phyloP scores from a whole-genome alignment of 2,329 filamentous ascomycete genomes.

The Aspergillus sp. region DNA sequence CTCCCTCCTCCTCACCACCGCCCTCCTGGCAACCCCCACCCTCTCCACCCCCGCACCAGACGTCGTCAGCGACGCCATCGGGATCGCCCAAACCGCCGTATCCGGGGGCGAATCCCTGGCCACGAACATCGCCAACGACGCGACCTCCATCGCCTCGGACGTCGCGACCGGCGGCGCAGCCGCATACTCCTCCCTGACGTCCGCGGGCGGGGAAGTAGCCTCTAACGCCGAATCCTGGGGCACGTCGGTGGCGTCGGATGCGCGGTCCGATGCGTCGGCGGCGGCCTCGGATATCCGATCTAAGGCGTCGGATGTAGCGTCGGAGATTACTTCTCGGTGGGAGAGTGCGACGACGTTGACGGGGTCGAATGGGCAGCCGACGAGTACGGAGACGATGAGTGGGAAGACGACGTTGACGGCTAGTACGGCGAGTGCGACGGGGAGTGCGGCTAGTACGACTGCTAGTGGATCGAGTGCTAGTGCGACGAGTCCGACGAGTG shows the following conservation, averaged over 20 bases:
- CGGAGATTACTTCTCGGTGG: neutral
- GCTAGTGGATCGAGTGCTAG: conserved; percentile 1
- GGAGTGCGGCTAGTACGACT: neutral
- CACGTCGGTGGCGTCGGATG: conserved; percentile 15
- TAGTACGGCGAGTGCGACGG: conserved; percentile 18
- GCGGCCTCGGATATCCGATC: conserved; percentile 17
- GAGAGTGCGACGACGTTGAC: conserved; percentile 1
- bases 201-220: conserved; percentile 13
- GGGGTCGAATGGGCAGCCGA: neutral
- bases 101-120: neutral
- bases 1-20: neutral
- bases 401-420: conserved; percentile 22
- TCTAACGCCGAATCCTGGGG: conserved; percentile 18
- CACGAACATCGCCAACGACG: neutral
- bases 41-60: neutral
- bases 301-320: conserved; percentile 3
- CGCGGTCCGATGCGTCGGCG: conserved; percentile 11
- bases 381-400: conserved; percentile 3
- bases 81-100: conserved; percentile 7
- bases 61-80: neutral
- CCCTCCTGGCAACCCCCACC: neutral
- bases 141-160: conserved; percentile 4
- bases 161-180: conserved; percentile 9
- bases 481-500: conserved; percentile 17
- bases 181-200: neutral